Evolutionary conservation across 441 rosid genomes (phyloP).

Genomic region (Populus hybrid): DNA sequence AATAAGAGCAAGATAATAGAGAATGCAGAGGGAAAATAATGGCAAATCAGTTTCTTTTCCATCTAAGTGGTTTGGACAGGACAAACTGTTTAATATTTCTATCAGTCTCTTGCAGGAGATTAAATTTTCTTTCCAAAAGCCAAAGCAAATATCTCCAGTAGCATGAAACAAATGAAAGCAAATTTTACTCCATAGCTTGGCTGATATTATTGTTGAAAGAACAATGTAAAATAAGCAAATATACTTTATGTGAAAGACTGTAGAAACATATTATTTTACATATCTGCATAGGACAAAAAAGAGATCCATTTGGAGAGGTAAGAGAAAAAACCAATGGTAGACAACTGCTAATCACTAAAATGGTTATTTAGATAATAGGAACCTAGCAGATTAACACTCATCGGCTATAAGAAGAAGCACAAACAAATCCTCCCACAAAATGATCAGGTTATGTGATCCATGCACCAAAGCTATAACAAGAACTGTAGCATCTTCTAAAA

Average conservation of each 20-base stretch:
- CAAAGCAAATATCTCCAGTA: not conserved
- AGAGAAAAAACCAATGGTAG: not conserved
- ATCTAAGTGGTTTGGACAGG: not conserved
- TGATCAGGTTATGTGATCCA: not conserved
- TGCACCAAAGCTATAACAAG: not conserved
- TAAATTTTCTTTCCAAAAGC: not conserved
- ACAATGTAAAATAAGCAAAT: not conserved
- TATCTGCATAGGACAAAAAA: not conserved
- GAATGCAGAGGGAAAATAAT: not conserved
- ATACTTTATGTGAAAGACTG: not conserved
- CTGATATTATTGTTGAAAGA: not conserved
- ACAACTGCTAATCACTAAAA: not conserved
- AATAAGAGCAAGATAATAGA: not conserved
- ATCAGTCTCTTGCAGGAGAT: too few species aligned
- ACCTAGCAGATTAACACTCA: not conserved
- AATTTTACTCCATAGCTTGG: not conserved
- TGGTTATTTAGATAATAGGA: not conserved
- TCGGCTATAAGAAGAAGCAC: not conserved
- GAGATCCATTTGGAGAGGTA: not conserved
- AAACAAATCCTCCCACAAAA: not conserved
- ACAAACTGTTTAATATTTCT: conserved; percentile 2
- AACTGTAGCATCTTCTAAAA: not conserved
- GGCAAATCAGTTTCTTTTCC: not conserved
- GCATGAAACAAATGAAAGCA: conserved; percentile 2
- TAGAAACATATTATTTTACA: not conserved